Evolutionary conservation across 2,329 filamentous ascomycete genomes (phyloP).

Genomic region (Penicillium janthinellum): DNA sequence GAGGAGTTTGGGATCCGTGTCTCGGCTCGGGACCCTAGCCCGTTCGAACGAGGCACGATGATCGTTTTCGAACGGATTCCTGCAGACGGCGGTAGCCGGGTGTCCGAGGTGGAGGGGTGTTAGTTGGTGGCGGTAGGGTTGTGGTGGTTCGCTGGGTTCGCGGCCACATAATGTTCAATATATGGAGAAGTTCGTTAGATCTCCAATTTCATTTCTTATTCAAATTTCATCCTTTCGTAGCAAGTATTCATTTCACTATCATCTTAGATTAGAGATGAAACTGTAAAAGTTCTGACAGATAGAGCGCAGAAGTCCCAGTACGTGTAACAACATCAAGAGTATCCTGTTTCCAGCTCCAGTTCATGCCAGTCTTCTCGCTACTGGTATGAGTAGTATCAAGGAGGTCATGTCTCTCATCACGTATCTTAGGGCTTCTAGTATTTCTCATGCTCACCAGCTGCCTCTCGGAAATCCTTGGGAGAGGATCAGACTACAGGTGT

Average conservation of each 20-base stretch:
- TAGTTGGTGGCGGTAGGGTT: background rate
- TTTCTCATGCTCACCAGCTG: too few relatives aligned
- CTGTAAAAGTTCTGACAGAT: background rate
- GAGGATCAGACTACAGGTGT: too few relatives aligned
- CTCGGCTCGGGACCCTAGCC: background rate
- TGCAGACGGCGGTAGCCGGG: background rate
- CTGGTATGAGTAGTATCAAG: too few relatives aligned
- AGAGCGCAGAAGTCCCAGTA: background rate
- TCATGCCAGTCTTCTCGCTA: conserved; percentile 16
- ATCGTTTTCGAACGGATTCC: background rate
- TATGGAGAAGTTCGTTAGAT: background rate
- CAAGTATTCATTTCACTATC: background rate
- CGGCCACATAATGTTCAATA: background rate
- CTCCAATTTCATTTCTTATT: background rate
- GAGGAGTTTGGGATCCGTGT: background rate
- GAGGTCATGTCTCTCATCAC: too few relatives aligned
- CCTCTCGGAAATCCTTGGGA: too few relatives aligned
- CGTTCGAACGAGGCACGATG: conserved; percentile 1
- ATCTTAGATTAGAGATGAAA: background rate
- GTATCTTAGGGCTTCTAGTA: too few relatives aligned
- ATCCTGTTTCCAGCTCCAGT: background rate
- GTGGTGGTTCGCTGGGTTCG: background rate
- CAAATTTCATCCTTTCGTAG: background rate
- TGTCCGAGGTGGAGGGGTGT: background rate
- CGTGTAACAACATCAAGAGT: background rate